Evolutionary conservation across 2,329 filamentous ascomycete genomes (phyloP), one percentile per base, ranked within the genome.

Genomic region (Zelopaecilomyces penicillatus): DNA sequence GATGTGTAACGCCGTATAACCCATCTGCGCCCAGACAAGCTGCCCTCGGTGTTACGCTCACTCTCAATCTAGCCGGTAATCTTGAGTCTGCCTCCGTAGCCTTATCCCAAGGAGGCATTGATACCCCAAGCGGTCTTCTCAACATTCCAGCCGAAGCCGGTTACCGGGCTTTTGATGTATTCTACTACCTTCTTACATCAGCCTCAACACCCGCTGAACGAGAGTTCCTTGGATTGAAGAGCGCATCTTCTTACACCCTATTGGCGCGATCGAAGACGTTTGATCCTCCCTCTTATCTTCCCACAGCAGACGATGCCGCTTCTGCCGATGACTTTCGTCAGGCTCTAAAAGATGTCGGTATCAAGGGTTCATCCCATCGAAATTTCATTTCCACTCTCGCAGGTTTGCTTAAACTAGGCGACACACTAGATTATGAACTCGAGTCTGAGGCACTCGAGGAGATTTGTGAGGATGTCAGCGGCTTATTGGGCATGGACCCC

Each of bases 151-250:
- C 81, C 0, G 82, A 95, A 59, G 60, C 80, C 5, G 93, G 93
- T 9, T 88, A 88, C 64, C 83, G 93, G 50, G 93, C 91, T 4
- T 98, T 98, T 55, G 91, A 98, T 59, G 93, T 95, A 41, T 97
- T 98, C 61, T 97, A 98, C 68, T 97, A 96, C 57, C 79, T 98
- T 1, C 75, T 97, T 36, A 94, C 90, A 0, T 89, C 86, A n/a
- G 85, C 87, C 1, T 95, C 93, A 0, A 93, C 87, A 1, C 81
- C 85, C 4, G 83, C 88, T 2, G 93, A 98, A 67, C 76, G 88
- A 45, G 91, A 97, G 60, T 95, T 90, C 49, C 70, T 98, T 10
- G 82, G 85, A 28, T 75, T 98, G 30, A 85, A 88, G 65, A 73
- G 81, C 6, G 79, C 87, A 3, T 84, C 86, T 4, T 74, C 78